Base-by-base conservation (phyloP, 2,329 filamentous ascomycete species). In the Fusarium stilboides region DNA sequence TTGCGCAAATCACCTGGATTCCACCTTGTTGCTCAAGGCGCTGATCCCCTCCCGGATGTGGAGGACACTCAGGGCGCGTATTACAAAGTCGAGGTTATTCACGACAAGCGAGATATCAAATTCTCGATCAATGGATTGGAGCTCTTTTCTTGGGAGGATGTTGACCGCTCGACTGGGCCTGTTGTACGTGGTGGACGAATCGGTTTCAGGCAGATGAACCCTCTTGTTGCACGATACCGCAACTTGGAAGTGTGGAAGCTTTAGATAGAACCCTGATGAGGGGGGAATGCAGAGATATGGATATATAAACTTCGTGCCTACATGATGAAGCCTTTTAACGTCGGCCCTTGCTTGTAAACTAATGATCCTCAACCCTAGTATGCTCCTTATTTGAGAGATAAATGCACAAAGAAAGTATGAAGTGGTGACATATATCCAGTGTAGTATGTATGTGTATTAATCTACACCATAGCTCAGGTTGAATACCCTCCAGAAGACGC, bases 401-500 rank as follows among this genome's bases (percentile, higher is more conserved):
- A 4, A 28, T 10, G 26, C 9, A 28, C 8, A 28, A 28, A 28
- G 26, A 10, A 28, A 28, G 10, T 26, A 9, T 31, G 28, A 10
- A 5, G 28, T 5, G 10, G 10, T 13, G 28, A 31, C 28, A 31
- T 13, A 5, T 31, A 13, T 31, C 13, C 28, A 31, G 10, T 31
- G 10, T 31, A 13, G 28, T 31, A 31, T 31, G 13, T 12, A 13
- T 31, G 28, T 31, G 28, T 13, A 5, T 13, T 31, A 31, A 12
- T 10, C 5, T 31, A 31, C 28, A 31, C 10, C 28, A 12, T 31
- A 5, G 10, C 2, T 49, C 14, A 70, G 8, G 58, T 72, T 6
- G 82, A 81, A 57, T 87, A 88, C 0, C 92, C 93, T 3, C 88
- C 93, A 17, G 91, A 94, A 74, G 91, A 90, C 31, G 80, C 75